Conservation (phyloP, 2,329 filamentous ascomycete genomes). For the Alternaria atra region DNA sequence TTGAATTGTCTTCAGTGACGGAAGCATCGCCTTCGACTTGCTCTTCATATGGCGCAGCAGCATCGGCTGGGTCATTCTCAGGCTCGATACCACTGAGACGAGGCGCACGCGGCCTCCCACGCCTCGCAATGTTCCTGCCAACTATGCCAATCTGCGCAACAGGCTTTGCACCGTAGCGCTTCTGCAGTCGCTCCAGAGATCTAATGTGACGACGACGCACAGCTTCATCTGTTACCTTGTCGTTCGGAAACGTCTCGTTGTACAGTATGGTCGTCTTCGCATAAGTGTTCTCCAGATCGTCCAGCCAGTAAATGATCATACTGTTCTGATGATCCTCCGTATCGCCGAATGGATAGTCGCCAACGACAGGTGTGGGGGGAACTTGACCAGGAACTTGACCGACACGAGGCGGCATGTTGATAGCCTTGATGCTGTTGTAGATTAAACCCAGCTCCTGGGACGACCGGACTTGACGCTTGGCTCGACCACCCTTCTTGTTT, state of each 20-base stretch:
- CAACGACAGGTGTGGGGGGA: slow-evolving; percentile 11
- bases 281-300: slow-evolving; percentile 21
- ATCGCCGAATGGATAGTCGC: slow-evolving; percentile 16
- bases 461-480: neutral
- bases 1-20: neutral
- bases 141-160: slow-evolving; percentile 10
- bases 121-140: slow-evolving; percentile 11
- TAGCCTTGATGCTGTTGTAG: slow-evolving; percentile 25
- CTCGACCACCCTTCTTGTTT: neutral
- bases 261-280: slow-evolving; percentile 13
- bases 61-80: neutral
- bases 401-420: slow-evolving; percentile 22
- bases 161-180: slow-evolving; percentile 20
- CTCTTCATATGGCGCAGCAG: neutral
- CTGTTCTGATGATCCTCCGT: slow-evolving; percentile 20
- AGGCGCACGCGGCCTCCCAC: slow-evolving; percentile 16
- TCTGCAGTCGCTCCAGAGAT: slow-evolving; percentile 12
- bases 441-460: slow-evolving; percentile 1
- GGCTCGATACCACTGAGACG: slow-evolving; percentile 1
- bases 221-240: slow-evolving; percentile 19
- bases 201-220: slow-evolving; percentile 23
- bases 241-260: slow-evolving; percentile 14
- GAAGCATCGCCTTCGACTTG: neutral
- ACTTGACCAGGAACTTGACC: slow-evolving; percentile 3
- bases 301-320: slow-evolving; percentile 26